Conservation (phyloP, 371 early-diverging fungal genomes). For the Mortierella sp. region DNA sequence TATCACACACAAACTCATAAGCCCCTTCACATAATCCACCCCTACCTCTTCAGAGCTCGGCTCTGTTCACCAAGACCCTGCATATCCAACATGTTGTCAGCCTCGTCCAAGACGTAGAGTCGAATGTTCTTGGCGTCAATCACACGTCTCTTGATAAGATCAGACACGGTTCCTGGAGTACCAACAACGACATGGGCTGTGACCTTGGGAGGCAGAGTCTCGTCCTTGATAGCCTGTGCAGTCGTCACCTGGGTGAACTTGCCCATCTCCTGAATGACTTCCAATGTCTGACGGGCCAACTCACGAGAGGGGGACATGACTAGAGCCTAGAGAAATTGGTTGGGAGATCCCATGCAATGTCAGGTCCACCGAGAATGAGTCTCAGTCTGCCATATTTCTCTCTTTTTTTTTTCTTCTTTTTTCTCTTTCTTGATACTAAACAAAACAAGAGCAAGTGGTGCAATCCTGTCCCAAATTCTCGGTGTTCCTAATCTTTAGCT, state of each 20-base stretch:
- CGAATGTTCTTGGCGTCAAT: conserved; percentile 69
- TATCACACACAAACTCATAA: not conserved
- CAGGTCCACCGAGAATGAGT: too few relatives aligned
- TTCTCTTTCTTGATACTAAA: not conserved
- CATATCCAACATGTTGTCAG: conserved; percentile 94
- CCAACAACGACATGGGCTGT: conserved; percentile 92
- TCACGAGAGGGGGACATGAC: conserved; percentile 98
- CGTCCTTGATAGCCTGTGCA: conserved; percentile 81
- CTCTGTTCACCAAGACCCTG: conserved; percentile 91
- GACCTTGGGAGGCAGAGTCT: conserved; percentile 62
- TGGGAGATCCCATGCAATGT: not conserved
- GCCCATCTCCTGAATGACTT: conserved; percentile 91
- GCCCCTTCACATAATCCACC: conserved; percentile 52
- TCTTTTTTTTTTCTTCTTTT: not conserved
- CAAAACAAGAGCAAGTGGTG: conserved; percentile 14
- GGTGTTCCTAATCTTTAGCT: conserved; percentile 52
- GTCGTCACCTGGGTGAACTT: conserved; percentile 83
- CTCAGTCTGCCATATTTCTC: not conserved
- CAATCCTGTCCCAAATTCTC: conserved; percentile 68
- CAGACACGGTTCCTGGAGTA: conserved; percentile 94
- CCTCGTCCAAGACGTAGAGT: conserved; percentile 93
- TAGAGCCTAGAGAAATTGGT: conserved; percentile 77
- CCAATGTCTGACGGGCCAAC: conserved; percentile 95
- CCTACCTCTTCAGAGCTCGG: conserved; percentile 80
- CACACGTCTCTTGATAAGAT: conserved; percentile 69